Conservation (phyloP, 1,284 basidiomycete genomes). For the Cyathus olla region DNA sequence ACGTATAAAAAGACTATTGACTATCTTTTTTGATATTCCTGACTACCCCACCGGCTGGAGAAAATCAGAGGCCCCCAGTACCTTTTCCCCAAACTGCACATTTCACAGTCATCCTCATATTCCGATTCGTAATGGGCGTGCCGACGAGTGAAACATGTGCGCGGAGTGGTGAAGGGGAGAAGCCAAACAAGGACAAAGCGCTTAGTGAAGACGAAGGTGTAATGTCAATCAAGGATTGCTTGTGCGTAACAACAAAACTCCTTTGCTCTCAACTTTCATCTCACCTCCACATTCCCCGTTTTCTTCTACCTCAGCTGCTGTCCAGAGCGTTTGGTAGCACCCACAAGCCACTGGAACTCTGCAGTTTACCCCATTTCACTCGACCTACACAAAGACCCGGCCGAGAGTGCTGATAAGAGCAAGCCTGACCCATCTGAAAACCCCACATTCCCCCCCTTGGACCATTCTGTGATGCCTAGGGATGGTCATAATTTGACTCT, state of each 20-base stretch:
- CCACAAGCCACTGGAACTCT: not conserved
- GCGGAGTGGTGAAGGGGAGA: constrained; percentile 9
- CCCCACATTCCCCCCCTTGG: constrained; percentile 4
- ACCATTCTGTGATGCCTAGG: constrained; percentile 41
- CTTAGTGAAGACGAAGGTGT: constrained; percentile 8
- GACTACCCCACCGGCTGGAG: no score
- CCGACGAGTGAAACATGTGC: constrained; percentile 17
- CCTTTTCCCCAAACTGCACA: no score
- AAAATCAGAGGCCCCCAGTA: no score
- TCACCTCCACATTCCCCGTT: constrained; percentile 1
- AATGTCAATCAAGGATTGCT: constrained; percentile 13
- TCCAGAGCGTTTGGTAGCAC: constrained; percentile 3
- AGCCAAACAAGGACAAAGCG: constrained; percentile 31
- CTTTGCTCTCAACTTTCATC: constrained; percentile 5
- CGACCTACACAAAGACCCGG: constrained; percentile 19
- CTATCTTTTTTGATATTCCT: no score
- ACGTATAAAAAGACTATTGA: no score
- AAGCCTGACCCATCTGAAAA: constrained; percentile 3
- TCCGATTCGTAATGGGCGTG: constrained; percentile 10
- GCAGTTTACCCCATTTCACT: not conserved
- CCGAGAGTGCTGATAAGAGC: constrained; percentile 25
- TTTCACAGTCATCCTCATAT: not conserved
- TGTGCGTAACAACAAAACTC: constrained; percentile 20
- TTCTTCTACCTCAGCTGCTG: constrained; percentile 1
- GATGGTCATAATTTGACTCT: constrained; percentile 32